Conservation (phyloP, 352 stramenopile species). For the Phytophthora cactorum region DNA sequence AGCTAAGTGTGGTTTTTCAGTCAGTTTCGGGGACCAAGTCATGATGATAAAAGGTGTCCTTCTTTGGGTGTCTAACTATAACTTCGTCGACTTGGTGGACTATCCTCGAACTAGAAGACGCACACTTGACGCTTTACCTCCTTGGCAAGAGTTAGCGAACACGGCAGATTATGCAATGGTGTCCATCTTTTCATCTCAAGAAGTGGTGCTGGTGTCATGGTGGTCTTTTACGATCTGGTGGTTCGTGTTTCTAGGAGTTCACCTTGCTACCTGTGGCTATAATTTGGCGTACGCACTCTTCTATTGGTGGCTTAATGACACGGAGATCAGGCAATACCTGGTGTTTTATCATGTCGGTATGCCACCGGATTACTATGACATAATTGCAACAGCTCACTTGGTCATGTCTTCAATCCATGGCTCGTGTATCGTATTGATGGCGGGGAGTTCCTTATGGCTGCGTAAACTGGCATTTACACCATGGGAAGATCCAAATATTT, state of each 20-base stretch:
- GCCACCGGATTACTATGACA: background rate
- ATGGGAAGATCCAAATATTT: background rate
- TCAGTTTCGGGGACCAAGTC: no score
- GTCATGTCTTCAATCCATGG: background rate
- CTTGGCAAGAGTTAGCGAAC: no score
- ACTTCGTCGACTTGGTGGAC: no score
- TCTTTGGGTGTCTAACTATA: no score
- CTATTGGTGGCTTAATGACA: constrained; percentile 7
- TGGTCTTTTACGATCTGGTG: constrained; percentile 17
- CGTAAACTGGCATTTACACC: background rate
- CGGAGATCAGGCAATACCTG: constrained; percentile 1
- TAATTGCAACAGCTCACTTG: background rate
- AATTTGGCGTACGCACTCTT: constrained; percentile 11
- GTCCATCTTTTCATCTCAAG: background rate
- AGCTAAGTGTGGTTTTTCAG: no score
- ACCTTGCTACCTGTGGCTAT: constrained; percentile 13
- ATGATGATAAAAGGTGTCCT: no score
- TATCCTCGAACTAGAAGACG: no score
- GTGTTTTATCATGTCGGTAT: constrained; percentile 21
- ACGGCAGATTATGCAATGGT: no score
- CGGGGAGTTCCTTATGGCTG: background rate
- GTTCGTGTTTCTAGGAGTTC: constrained; percentile 15
- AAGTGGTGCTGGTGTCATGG: constrained; percentile 4
- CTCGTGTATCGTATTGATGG: background rate
- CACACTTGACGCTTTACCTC: no score